Percentiles rank a stretch among this genome's conserved stretches.
Evolutionary conservation across 2,329 filamentous ascomycete species (phyloP).

Genomic region (Pseudocercospora musae): DNA sequence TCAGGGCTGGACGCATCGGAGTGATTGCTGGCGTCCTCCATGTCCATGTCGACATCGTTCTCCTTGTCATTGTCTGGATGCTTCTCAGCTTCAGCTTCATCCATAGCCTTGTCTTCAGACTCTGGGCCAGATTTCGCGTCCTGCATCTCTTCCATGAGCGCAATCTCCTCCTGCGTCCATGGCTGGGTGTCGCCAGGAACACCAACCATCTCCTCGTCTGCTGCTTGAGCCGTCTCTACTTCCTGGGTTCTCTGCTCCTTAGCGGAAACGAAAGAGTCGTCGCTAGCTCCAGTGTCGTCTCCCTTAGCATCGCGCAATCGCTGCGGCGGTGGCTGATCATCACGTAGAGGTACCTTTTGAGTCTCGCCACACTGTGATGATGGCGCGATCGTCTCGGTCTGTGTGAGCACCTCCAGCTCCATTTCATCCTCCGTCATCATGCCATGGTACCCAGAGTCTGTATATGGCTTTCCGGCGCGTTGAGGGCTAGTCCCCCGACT

Average conservation of each 20-base stretch:
- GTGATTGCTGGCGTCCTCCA: conserved; percentile 43
- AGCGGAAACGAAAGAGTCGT: conserved; percentile 50
- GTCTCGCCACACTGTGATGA: conserved; percentile 17
- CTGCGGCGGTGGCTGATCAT: conserved; percentile 32
- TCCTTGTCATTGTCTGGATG: conserved; percentile 28
- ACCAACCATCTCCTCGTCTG: conserved; percentile 18
- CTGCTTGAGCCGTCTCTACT: conserved; percentile 18
- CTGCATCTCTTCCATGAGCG: conserved; percentile 31
- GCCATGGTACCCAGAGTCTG: conserved; percentile 71
- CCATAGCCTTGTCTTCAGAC: conserved; percentile 17
- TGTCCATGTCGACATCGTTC: conserved; percentile 37
- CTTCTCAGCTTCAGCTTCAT: conserved; percentile 5
- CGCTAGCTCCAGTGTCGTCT: conserved; percentile 30
- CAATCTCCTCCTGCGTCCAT: conserved; percentile 15
- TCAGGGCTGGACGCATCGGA: conserved; percentile 63
- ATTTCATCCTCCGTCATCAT: conserved; percentile 55
- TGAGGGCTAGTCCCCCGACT: conserved; percentile 35
- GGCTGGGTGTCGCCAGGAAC: conserved; percentile 15
- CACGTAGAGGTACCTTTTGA: conserved; percentile 24
- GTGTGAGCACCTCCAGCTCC: conserved; percentile 35
- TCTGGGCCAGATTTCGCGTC: conserved; percentile 13
- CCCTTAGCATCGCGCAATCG: conserved; percentile 21
- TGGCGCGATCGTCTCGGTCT: conserved; percentile 16
- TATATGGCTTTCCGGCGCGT: conserved; percentile 35
- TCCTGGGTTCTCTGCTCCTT: conserved; percentile 43